phyloP scores from a whole-genome alignment of 192 early-diverging fungal genomes.

The Coemansia asiatica region DNA sequence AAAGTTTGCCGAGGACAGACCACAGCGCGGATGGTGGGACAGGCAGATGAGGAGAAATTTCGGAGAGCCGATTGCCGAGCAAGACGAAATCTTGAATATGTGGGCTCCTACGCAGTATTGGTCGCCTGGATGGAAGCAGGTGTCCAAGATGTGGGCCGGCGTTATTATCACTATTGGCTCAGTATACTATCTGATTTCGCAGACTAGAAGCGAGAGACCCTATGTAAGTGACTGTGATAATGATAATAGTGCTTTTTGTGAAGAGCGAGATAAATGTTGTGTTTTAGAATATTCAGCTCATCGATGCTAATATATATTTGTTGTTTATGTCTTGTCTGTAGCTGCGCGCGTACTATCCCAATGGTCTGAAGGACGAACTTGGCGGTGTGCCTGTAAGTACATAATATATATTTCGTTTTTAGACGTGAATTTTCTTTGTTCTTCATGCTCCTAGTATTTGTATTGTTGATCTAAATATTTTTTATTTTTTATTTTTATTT shows the following conservation, averaged over 20 bases:
- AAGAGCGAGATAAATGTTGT: not conserved
- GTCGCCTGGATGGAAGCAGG: conserved; percentile 58
- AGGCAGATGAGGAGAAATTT: conserved; percentile 75
- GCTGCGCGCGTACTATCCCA: conserved; percentile 63
- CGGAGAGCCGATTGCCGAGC: conserved; percentile 69
- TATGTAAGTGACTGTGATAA: conserved; percentile 38
- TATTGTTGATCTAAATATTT: not conserved
- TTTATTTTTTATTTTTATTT: not conserved
- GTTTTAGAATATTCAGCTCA: not conserved
- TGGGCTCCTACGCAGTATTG: conserved; percentile 67
- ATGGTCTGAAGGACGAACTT: conserved; percentile 67
- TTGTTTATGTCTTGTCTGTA: conserved; percentile 9
- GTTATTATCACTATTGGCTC: conserved; percentile 58
- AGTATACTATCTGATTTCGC: conserved; percentile 55
- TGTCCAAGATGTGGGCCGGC: conserved; percentile 58
- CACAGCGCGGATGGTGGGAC: conserved; percentile 69
- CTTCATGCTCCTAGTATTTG: too few species aligned
- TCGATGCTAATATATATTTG: not conserved
- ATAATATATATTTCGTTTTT: not conserved
- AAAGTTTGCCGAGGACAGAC: conserved; percentile 61
- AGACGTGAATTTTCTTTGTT: too few species aligned
- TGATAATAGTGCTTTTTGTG: conserved; percentile 1
- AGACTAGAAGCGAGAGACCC: conserved; percentile 59
- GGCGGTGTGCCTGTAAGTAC: conserved; percentile 51
- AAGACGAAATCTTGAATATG: conserved; percentile 69